Conservation (phyloP, 352 stramenopile genomes). For the Phytopythium montanum region DNA sequence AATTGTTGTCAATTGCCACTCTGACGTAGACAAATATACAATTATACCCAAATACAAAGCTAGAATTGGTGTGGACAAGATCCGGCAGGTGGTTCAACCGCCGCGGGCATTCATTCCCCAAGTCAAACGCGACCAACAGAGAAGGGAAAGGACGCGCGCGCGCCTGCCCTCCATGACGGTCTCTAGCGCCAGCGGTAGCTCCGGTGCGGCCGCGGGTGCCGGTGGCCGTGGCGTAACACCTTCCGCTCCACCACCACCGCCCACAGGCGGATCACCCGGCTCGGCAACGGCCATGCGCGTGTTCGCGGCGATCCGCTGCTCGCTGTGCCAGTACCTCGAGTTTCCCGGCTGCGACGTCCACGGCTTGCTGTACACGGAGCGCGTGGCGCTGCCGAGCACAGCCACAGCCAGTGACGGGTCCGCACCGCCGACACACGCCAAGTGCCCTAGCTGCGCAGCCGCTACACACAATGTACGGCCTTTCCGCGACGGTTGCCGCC, state of each 20-base stretch:
- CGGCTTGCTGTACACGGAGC: conserved; percentile 76
- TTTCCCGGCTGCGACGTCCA: conserved; percentile 87
- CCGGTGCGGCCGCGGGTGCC: conserved; percentile 6
- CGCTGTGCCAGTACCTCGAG: conserved; percentile 81
- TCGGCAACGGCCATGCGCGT: conserved; percentile 30
- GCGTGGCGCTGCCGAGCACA: conserved; percentile 15
- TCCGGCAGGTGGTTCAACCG: not conserved
- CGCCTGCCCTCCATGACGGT: conserved; percentile 31
- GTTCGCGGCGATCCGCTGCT: conserved; percentile 82
- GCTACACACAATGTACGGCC: conserved; percentile 81
- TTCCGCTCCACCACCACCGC: conserved; percentile 1
- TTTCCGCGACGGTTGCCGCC: conserved; percentile 80
- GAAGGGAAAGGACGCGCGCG: not conserved
- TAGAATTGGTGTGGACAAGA: too few relatives aligned
- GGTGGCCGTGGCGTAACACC: conserved; percentile 1
- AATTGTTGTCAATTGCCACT: too few relatives aligned
- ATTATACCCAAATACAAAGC: too few relatives aligned
- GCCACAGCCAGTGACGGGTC: conserved; percentile 2
- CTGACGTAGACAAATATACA: too few relatives aligned
- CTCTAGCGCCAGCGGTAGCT: conserved; percentile 30
- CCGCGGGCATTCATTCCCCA: not conserved
- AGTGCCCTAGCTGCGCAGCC: conserved; percentile 78
- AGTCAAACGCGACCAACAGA: not conserved
- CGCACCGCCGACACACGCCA: conserved; percentile 45
- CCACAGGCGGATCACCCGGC: not conserved